These are phyloP conservation scores for Salix arbutifolia DNA, from an alignment of 345 rosid genomes.

Conservation along the genomic window DNA sequence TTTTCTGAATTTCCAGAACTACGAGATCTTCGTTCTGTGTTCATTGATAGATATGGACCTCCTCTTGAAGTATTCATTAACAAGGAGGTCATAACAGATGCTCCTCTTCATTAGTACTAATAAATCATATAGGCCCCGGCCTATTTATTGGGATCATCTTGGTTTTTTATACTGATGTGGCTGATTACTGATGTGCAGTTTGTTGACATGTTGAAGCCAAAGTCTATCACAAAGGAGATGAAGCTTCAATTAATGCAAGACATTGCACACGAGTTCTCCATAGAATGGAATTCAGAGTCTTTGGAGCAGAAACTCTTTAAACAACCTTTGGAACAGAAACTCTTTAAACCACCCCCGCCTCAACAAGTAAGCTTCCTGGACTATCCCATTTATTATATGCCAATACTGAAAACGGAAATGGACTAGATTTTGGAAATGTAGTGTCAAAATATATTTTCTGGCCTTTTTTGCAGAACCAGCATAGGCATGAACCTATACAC, in stretches of 20 bases:
- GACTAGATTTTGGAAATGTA: neutral
- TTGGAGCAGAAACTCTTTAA: constrained; percentile 54
- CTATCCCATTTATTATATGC: neutral
- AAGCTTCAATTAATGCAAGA: constrained; percentile 58
- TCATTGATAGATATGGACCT: constrained; percentile 57
- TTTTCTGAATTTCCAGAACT: constrained; percentile 78
- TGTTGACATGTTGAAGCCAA: constrained; percentile 43
- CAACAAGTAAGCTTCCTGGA: constrained; percentile 31
- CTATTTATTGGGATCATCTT: neutral
- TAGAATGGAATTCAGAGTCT: constrained; percentile 64
- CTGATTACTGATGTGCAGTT: constrained; percentile 34
- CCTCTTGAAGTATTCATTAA: constrained; percentile 44
- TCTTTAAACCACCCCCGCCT: constrained; percentile 34
- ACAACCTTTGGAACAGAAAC: constrained; percentile 50
- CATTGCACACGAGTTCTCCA: constrained; percentile 50
- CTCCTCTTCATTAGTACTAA: neutral
- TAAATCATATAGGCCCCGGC: neutral
- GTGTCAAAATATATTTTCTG: neutral
- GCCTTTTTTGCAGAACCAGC: constrained; percentile 23
- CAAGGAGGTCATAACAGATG: constrained; percentile 45
- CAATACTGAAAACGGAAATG: neutral
- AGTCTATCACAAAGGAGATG: constrained; percentile 48
- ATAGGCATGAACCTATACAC: neutral
- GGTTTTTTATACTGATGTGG: constrained; percentile 1
- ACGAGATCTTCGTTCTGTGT: constrained; percentile 56